Percentiles rank a stretch among this genome's conserved stretches.
Conservation (phyloP, 257 asterid genomes). For the Nicotiana knightiana region DNA sequence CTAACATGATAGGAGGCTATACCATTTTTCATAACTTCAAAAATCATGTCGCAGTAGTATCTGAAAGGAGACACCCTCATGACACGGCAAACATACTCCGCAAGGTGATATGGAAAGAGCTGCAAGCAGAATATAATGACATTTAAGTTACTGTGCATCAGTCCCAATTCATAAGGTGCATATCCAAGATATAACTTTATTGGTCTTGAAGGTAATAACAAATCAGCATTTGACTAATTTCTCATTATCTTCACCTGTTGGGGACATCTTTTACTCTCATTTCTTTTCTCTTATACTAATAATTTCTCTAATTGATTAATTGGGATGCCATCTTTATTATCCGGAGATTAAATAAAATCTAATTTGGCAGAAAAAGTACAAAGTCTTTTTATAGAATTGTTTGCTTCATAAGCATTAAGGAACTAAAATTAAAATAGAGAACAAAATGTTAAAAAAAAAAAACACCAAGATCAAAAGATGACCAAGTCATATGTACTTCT, state of each 20-base stretch:
- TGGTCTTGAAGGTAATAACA: not conserved
- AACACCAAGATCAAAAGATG: not conserved
- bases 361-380: not conserved
- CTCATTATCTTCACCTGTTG: not conserved
- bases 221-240: not conserved
- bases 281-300: not conserved
- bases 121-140: constrained; percentile 37
- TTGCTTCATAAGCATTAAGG: not conserved
- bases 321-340: not conserved
- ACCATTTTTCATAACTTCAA: constrained; percentile 99
- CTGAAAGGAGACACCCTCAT: constrained; percentile 97
- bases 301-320: not conserved
- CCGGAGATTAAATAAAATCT: not conserved
- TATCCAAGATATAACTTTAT: not conserved
- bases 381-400: not conserved
- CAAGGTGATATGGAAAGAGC: constrained; percentile 95
- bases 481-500: not conserved
- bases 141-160: not conserved
- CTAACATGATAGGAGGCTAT: constrained; percentile 18
- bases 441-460: too few relatives aligned
- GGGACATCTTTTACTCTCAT: not conserved
- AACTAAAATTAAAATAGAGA: not conserved
- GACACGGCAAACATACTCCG: constrained; percentile 96
- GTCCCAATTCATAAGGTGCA: not conserved
- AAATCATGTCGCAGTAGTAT: constrained; percentile 93